Percentiles rank a stretch among this genome's conserved stretches.
Evolutionary conservation across 305 asterid species (phyloP).

Genomic region (Fraxinus paxiana): DNA sequence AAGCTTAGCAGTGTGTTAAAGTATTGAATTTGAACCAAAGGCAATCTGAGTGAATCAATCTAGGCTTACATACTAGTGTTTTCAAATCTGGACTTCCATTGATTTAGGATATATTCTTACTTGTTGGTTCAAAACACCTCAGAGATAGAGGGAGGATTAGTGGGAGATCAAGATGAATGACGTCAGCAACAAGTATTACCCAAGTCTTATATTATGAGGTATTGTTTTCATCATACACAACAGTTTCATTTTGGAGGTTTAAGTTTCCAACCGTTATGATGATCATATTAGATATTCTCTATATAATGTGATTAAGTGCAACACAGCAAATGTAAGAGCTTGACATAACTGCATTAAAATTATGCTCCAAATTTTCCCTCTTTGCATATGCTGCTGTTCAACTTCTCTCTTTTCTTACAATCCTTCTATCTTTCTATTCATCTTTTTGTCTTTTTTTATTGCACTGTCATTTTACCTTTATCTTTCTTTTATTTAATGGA

Average conservation of each 20-base stretch:
- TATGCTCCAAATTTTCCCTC: neutral
- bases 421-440: neutral
- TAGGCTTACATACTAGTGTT: neutral
- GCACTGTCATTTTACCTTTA: neutral
- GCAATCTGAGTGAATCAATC: neutral
- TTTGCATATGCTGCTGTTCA: neutral
- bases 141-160: neutral
- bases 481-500: neutral
- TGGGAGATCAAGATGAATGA: neutral
- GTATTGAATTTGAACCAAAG: neutral
- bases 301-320: neutral
- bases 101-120: neutral
- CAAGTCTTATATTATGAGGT: neutral
- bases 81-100: neutral
- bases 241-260: neutral
- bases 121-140: neutral
- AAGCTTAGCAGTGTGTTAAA: neutral
- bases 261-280: neutral
- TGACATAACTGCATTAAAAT: neutral
- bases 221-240: neutral
- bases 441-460: slow-evolving; percentile 12
- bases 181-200: neutral
- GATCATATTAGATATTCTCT: neutral
- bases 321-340: slow-evolving; percentile 1
- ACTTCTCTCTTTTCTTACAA: neutral